Evolutionary conservation across 2,329 filamentous ascomycete genomes (phyloP).

Genomic region (Penicillium psychrosexuale): DNA sequence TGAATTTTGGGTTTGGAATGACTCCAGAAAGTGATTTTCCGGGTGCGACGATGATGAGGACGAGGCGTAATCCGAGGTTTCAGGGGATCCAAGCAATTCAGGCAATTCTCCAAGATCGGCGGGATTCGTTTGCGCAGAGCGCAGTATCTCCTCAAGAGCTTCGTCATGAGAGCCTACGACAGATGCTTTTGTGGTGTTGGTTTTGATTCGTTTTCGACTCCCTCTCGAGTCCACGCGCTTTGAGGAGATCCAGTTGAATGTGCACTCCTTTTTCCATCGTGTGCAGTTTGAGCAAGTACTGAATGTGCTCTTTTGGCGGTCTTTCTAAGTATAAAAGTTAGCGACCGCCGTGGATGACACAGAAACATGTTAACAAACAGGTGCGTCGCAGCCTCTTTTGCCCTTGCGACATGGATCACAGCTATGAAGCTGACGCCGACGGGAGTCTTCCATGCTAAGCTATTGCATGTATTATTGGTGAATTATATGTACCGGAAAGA

Average conservation of each 20-base stretch:
- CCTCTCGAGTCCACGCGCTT: conserved; percentile 12
- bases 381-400: conserved; percentile 46
- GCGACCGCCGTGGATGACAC: not conserved
- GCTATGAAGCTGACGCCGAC: conserved; percentile 32
- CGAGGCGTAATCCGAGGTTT: not conserved
- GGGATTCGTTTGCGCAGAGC: conserved; percentile 4
- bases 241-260: conserved; percentile 45
- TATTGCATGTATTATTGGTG: not conserved
- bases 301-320: conserved; percentile 6
- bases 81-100: not conserved
- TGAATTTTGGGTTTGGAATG: not conserved
- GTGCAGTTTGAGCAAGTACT: conserved; percentile 43
- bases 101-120: not conserved
- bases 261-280: conserved; percentile 46
- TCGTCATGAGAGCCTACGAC: not conserved
- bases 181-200: not conserved
- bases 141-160: not conserved
- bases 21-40: not conserved
- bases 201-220: conserved; percentile 4
- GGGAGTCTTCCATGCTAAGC: conserved; percentile 12
- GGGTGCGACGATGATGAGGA: not conserved
- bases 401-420: conserved; percentile 49
- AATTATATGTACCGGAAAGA: too few species aligned
- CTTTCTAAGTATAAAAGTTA: conserved; percentile 10
- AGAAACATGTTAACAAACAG: conserved; percentile 9